Evolutionary conservation across 2,329 filamentous ascomycete genomes (phyloP).

Genomic region (Sporothrix sp.): DNA sequence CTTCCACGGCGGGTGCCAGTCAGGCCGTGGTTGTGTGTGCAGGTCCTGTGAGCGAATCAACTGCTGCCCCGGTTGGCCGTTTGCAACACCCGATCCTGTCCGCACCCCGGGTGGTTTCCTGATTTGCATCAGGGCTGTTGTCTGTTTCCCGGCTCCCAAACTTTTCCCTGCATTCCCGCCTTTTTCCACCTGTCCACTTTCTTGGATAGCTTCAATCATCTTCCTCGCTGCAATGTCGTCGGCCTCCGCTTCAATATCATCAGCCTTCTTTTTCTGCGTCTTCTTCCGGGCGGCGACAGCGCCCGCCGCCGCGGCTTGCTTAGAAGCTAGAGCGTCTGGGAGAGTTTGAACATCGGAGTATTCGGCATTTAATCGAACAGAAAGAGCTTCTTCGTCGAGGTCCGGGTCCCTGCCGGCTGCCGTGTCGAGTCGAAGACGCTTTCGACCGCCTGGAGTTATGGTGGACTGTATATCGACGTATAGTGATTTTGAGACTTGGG

Average conservation of each 20-base stretch:
- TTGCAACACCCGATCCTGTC: slow-evolving; percentile 17
- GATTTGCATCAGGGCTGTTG: slow-evolving; percentile 30
- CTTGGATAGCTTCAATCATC: slow-evolving; percentile 56
- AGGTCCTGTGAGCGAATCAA: slow-evolving; percentile 26
- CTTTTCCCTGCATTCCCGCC: slow-evolving; percentile 7
- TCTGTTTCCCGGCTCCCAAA: slow-evolving; percentile 22
- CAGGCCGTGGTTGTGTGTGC: slow-evolving; percentile 53
- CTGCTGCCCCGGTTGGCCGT: slow-evolving; percentile 28
- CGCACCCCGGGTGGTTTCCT: slow-evolving; percentile 20
- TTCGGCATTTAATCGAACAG: slow-evolving; percentile 56
- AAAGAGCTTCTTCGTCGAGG: slow-evolving; percentile 34
- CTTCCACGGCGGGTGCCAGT: slow-evolving; percentile 99
- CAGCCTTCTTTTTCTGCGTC: slow-evolving; percentile 34
- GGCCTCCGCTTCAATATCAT: slow-evolving; percentile 20
- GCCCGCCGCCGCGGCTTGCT: slow-evolving; percentile 57
- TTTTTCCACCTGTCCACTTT: slow-evolving; percentile 24
- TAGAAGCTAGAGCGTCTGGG: slow-evolving; percentile 67
- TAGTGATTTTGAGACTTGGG: slow-evolving; percentile 30
- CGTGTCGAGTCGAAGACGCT: slow-evolving; percentile 28
- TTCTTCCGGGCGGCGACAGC: slow-evolving; percentile 41
- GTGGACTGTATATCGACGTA: slow-evolving; percentile 24
- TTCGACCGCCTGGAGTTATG: slow-evolving; percentile 15
- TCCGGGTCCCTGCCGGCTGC: slow-evolving; percentile 30
- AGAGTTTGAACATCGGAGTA: slow-evolving; percentile 71
- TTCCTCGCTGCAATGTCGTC: slow-evolving; percentile 45